Base-by-base conservation (phyloP, 2,329 filamentous ascomycete species). In the Clonostachys sp. region DNA sequence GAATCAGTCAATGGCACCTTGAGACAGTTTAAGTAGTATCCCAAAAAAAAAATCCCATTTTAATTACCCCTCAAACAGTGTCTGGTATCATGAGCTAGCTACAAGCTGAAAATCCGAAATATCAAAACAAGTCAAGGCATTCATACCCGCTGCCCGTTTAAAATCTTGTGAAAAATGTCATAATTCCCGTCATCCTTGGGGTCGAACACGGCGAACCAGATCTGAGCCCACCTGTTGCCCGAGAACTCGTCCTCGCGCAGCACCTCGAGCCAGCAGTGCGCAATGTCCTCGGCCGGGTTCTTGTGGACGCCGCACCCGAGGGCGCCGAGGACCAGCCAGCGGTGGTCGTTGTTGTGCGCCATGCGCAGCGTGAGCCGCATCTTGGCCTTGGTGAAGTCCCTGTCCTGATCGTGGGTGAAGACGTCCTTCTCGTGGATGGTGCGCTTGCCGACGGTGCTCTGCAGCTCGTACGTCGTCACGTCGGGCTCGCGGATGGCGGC, bases 241-340 rank as follows among this genome's bases (percentile, higher is more conserved):
- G 63, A 55, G 53, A 86, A 87, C 64, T 89, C 84, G 0, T 51
- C 38, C 57, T 88, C 82, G 30, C 58, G 48, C 47, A 88, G 64
- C 34, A 87, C 81, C 55, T 82, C 75, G 30, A 68, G 59, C 74
- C 84, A 89, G 54, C 82, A 83, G 34, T 65, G 50, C 3, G 80
- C 83, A n/a, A 89, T 78, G 51, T 82, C 80, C 34, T 67, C 63
- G 0, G 72, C 71, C 9, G 86, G 86, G 58, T 88, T 86, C 1
- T 54, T 56, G 59, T 86, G 87, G 1, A 77, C 83, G 5, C 85
- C 86, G 55, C 85, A 89, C 0, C 86, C 86, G 44, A 89, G 58
- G 0, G 86, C 84, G 0, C 86, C 85, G 2, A 90, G 69, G 5
- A 89, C 79, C 9, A 89, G 63, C 53, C 75, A 69, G 18, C 73